Conservation (phyloP, 768 basidiomycete species). For the Lactarius vividus region DNA sequence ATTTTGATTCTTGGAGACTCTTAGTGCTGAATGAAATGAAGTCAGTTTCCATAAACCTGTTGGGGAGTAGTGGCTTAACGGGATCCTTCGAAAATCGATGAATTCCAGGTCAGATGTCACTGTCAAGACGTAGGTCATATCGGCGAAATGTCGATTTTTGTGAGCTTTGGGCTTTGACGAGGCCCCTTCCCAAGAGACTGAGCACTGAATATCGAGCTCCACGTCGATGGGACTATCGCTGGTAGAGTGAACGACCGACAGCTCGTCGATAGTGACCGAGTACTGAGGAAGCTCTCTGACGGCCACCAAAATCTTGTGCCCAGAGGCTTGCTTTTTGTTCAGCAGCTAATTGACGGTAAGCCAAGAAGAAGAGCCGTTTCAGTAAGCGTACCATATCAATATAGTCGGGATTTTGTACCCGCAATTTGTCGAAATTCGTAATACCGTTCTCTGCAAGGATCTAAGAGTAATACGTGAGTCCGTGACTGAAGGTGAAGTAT, state of each 20-base stretch:
- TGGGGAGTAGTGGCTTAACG: constrained; percentile 40
- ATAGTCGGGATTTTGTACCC: constrained; percentile 53
- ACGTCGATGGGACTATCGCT: constrained; percentile 55
- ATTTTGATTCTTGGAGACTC: constrained; percentile 54
- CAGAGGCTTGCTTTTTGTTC: constrained; percentile 34
- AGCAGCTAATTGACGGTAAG: constrained; percentile 23
- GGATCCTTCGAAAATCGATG: constrained; percentile 76
- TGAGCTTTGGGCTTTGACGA: constrained; percentile 35
- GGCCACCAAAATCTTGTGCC: constrained; percentile 60
- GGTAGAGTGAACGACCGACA: constrained; percentile 39
- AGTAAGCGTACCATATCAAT: constrained; percentile 57
- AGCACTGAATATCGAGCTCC: constrained; percentile 57
- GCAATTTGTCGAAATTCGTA: constrained; percentile 54
- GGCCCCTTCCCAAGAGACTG: constrained; percentile 39
- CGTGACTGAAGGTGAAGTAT: constrained; percentile 23
- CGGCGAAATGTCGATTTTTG: constrained; percentile 48
- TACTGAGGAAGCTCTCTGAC: constrained; percentile 68
- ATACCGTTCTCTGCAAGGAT: constrained; percentile 75
- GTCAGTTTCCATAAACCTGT: not conserved
- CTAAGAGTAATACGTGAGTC: constrained; percentile 36
- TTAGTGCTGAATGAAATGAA: constrained; percentile 53
- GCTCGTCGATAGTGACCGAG: constrained; percentile 49
- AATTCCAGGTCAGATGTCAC: constrained; percentile 72
- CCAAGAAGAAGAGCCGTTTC: not conserved
- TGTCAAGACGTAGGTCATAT: constrained; percentile 72